Percentiles rank a stretch among this genome's conserved stretches.
Conservation (phyloP, 2,329 filamentous ascomycete genomes). For the Fusarium sp. region DNA sequence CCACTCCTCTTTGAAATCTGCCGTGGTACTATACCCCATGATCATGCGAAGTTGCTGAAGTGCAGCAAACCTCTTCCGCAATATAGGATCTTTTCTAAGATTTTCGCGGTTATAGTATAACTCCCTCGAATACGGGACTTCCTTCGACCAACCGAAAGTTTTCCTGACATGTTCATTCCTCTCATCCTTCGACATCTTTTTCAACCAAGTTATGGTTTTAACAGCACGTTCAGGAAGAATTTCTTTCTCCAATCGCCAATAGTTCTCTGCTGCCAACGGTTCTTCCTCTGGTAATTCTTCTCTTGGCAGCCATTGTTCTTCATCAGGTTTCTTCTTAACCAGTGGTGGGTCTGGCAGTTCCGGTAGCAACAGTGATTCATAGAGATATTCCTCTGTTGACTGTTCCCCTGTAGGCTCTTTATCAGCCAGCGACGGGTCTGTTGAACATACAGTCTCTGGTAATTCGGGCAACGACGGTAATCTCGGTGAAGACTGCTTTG, state of each 20-base stretch:
- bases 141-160: neutral
- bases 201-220: neutral
- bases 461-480: neutral
- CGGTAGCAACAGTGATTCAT: neutral
- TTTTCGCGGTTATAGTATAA: neutral
- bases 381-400: neutral
- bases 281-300: neutral
- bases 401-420: neutral
- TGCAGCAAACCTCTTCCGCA: constrained; percentile 1
- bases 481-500: neutral
- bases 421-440: neutral
- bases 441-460: neutral
- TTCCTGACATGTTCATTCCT: neutral
- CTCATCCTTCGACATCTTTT: neutral
- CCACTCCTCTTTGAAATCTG: neutral
- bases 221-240: neutral
- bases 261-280: neutral
- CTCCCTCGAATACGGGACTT: constrained; percentile 19
- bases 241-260: neutral
- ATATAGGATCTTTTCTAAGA: neutral
- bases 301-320: neutral
- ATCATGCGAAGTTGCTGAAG: neutral
- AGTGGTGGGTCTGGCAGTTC: neutral
- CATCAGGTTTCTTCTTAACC: neutral
- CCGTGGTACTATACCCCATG: neutral